These are phyloP conservation scores for Alternaria burnsii DNA, from an alignment of 2,329 filamentous ascomycete species.

Conservation along the genomic window DNA sequence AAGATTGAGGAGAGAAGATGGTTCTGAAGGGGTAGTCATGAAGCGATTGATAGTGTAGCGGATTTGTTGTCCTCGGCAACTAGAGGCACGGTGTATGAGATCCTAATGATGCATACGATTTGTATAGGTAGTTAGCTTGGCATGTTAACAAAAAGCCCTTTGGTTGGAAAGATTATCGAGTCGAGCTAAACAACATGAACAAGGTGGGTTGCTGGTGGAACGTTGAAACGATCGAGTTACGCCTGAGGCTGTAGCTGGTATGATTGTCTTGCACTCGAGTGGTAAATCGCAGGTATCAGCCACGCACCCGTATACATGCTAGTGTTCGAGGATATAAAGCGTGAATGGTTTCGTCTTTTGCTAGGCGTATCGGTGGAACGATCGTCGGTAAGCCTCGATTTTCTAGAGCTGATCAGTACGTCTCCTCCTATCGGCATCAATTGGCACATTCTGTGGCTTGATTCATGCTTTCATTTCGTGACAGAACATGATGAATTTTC, in stretches of 20 bases:
- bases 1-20: conserved; percentile 56
- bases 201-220: no score
- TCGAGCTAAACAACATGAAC: not conserved
- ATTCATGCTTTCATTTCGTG: conserved; percentile 48
- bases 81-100: not conserved
- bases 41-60: not conserved
- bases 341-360: not conserved
- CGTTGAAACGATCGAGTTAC: not conserved
- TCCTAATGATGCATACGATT: not conserved
- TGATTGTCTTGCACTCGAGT: not conserved
- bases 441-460: conserved; percentile 18
- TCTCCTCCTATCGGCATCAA: not conserved
- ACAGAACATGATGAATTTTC: conserved; percentile 53
- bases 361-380: not conserved
- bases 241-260: not conserved
- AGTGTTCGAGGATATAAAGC: not conserved
- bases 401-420: conserved; percentile 1
- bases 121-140: not conserved
- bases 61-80: not conserved
- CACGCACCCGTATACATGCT: not conserved
- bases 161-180: not conserved
- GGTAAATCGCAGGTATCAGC: not conserved
- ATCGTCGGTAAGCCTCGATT: not conserved
- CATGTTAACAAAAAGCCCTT: not conserved
- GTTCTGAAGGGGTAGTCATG: conserved; percentile 48